Percentiles rank a stretch among this genome's conserved stretches.
Conservation (phyloP, 148 eudicot species). For the Arbutus unedo region DNA sequence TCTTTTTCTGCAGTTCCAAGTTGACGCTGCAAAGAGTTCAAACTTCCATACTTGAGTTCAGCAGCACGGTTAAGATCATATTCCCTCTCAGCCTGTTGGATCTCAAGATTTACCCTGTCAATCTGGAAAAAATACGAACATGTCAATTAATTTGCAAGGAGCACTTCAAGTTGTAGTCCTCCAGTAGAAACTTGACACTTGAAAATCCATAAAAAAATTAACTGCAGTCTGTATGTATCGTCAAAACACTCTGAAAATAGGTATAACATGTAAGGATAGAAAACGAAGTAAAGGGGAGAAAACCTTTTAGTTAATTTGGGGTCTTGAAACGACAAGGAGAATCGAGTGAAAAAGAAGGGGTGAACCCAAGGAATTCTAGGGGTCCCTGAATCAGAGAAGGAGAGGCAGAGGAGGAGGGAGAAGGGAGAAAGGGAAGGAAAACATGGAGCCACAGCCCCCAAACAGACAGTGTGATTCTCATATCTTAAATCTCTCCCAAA, state of each 20-base stretch:
- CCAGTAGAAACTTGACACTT: too few species aligned
- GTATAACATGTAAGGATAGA: not conserved
- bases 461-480: not conserved
- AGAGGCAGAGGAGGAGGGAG: not conserved
- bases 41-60: constrained; percentile 93
- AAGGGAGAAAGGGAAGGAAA: too few species aligned
- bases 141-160: not conserved
- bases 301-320: not conserved
- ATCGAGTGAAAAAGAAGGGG: too few species aligned
- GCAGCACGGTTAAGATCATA: constrained; percentile 99
- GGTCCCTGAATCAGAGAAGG: too few species aligned
- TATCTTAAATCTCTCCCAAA: not conserved
- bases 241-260: not conserved
- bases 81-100: constrained; percentile 95
- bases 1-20: constrained; percentile 83
- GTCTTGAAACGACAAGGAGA: not conserved
- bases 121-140: constrained; percentile 46
- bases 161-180: not conserved
- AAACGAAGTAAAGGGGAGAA: not conserved
- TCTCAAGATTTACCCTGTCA: constrained; percentile 95
- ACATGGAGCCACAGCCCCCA: not conserved
- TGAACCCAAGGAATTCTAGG: too few species aligned
- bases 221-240: not conserved
- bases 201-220: not conserved
- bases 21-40: constrained; percentile 84